Conservation (phyloP, 345 rosid genomes). For the Moricandia arvensis region DNA sequence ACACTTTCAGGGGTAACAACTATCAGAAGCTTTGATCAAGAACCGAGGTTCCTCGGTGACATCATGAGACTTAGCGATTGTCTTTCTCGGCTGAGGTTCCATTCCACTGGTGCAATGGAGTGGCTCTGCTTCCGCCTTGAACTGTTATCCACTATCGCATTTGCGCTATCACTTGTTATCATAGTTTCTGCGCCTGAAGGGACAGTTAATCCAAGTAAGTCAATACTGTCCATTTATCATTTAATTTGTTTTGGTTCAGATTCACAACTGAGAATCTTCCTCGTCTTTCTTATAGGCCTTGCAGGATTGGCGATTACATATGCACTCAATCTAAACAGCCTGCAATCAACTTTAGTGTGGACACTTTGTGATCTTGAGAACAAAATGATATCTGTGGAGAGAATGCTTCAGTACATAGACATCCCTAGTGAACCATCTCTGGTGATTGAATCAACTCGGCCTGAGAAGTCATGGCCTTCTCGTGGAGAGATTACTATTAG, state of each 20-base stretch:
- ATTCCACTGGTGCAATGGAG: conserved; percentile 4
- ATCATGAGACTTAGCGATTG: conserved; percentile 56
- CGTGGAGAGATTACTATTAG: conserved; percentile 52
- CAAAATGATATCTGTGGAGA: conserved; percentile 62
- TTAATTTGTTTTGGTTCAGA: not conserved
- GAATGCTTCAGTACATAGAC: conserved; percentile 54
- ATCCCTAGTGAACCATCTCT: conserved; percentile 68
- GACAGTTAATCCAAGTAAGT: conserved; percentile 32
- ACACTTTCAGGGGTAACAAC: conserved; percentile 66
- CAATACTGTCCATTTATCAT: not conserved
- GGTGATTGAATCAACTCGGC: conserved; percentile 50
- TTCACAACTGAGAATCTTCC: not conserved
- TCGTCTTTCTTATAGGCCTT: conserved; percentile 34
- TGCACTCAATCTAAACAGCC: conserved; percentile 49
- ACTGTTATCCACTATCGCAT: not conserved
- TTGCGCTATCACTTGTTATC: not conserved
- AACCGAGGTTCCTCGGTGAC: conserved; percentile 50
- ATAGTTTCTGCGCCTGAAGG: not conserved
- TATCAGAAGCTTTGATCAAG: conserved; percentile 71
- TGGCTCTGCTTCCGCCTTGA: conserved; percentile 1
- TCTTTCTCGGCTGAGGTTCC: conserved; percentile 56
- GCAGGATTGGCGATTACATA: conserved; percentile 59
- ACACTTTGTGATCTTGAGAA: conserved; percentile 49
- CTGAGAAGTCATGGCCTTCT: conserved; percentile 56
- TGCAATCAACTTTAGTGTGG: conserved; percentile 52